Evolutionary conservation across 805 yeast genomes (phyloP), one percentile per base, ranked within the genome.

Genomic region (Komagataella ulmi): DNA sequence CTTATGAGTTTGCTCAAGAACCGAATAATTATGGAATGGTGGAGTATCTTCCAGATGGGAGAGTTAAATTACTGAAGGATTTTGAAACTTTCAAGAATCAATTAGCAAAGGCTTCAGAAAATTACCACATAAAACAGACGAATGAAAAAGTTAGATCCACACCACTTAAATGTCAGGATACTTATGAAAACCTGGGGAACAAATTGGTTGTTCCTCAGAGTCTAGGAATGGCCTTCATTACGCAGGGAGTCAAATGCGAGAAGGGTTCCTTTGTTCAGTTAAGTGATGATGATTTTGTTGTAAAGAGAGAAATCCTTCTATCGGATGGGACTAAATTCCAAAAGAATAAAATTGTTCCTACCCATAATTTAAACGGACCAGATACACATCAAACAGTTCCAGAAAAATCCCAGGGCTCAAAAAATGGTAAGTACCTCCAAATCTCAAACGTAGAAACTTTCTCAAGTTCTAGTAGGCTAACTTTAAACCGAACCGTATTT

Each of bases 11-110:
- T 63, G 74, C 88, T 3, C 88, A 85, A 60, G 95, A 84, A 58
- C 76, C 81, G 6, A 87, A 88, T 63, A 80, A 83, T 56, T 87
- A 87, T 64, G 96, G 96, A 0, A 66, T 88, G 44, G 89, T 87
- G 1, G 74, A 75, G 49, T 59, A 74, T 23, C 66, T 65, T 47
- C 59, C 62, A 3, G 63, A 67, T 50, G 79, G 78, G 0, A 68
- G 75, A 56, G 72, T 70, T 8, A 65, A 66, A 30, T 52, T 78
- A 3, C 61, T 74, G 48, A 61, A 66, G 3, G 83, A 78, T 55
- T 78, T 69, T 54, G 55, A 66, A 17, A 58, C 69, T 17, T 68
- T 77, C 49, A 72, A 69, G 56, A 56, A 62, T 2, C 81, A 77
- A 57, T 75, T 74, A 52, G 60, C 68, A 6, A 58, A 68, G 8